These are phyloP conservation scores for Boletus sp. DNA, from an alignment of 1,284 basidiomycete genomes.

Conservation along the genomic window DNA sequence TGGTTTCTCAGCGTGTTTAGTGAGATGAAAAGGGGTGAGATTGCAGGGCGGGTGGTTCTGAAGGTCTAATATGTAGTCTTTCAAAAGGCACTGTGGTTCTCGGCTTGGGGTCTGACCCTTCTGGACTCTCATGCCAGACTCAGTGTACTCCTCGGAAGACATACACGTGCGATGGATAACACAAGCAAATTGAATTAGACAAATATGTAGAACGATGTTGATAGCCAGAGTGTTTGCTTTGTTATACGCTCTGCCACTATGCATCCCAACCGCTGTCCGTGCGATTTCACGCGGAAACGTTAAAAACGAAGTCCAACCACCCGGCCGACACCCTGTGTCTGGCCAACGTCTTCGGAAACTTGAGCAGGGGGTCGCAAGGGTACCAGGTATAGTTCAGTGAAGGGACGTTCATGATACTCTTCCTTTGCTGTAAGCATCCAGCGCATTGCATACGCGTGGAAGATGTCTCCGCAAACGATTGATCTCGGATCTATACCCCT, in stretches of 20 bases:
- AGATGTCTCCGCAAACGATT: constrained; percentile 16
- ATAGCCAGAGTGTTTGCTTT: background rate
- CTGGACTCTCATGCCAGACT: too few species aligned
- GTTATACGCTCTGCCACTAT: background rate
- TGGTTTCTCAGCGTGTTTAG: constrained; percentile 31
- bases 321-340: background rate
- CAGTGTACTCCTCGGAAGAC: background rate
- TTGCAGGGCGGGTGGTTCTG: constrained; percentile 38
- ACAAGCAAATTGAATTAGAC: background rate
- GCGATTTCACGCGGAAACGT: background rate
- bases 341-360: background rate
- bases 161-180: background rate
- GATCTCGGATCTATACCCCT: constrained; percentile 20
- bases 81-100: too few species aligned
- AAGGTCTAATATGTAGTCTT: constrained; percentile 22
- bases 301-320: background rate
- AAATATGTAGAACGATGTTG: background rate
- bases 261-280: background rate
- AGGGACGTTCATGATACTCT: background rate
- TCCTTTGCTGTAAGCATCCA: constrained; percentile 22
- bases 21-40: constrained; percentile 34
- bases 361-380: background rate
- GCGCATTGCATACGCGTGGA: constrained; percentile 12
- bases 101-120: background rate
- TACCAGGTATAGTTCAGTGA: background rate